Conservation (phyloP, 2,329 filamentous ascomycete species). For the Delphinella strobiligena region DNA sequence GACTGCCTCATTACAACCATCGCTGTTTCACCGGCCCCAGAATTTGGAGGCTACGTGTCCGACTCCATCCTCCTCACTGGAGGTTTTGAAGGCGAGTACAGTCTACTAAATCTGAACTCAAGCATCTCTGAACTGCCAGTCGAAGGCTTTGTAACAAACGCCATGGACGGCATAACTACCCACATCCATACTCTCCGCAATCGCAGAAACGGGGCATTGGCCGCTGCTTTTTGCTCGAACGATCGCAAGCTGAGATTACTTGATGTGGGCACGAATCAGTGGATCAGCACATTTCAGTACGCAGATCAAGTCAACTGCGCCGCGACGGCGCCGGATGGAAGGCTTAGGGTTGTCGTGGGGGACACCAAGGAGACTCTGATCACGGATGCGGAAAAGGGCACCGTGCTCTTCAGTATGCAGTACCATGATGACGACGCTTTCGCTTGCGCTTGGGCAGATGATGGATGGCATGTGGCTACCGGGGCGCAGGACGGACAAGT, state of each 20-base stretch:
- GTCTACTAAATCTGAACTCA: conserved; percentile 31
- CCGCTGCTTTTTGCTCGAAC: conserved; percentile 46
- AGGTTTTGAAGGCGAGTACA: conserved; percentile 46
- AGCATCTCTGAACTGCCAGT: conserved; percentile 21
- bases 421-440: conserved; percentile 63
- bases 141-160: conserved; percentile 37
- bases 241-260: conserved; percentile 43
- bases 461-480: conserved; percentile 65
- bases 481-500: conserved; percentile 64
- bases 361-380: conserved; percentile 56
- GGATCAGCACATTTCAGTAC: conserved; percentile 45
- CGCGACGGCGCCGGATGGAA: conserved; percentile 57
- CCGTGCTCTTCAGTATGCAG: conserved; percentile 41
- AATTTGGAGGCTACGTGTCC: conserved; percentile 13
- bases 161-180: conserved; percentile 44
- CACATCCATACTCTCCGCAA: conserved; percentile 42
- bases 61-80: conserved; percentile 41
- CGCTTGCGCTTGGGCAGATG: conserved; percentile 67
- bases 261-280: conserved; percentile 45
- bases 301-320: conserved; percentile 59
- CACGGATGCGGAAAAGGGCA: conserved; percentile 54
- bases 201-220: conserved; percentile 33
- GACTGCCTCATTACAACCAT: conserved; percentile 41
- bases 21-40: conserved; percentile 23
- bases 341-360: conserved; percentile 61